phyloP scores from a whole-genome alignment of 2,329 filamentous ascomycete genomes.

The Xylariaceae sp. region DNA sequence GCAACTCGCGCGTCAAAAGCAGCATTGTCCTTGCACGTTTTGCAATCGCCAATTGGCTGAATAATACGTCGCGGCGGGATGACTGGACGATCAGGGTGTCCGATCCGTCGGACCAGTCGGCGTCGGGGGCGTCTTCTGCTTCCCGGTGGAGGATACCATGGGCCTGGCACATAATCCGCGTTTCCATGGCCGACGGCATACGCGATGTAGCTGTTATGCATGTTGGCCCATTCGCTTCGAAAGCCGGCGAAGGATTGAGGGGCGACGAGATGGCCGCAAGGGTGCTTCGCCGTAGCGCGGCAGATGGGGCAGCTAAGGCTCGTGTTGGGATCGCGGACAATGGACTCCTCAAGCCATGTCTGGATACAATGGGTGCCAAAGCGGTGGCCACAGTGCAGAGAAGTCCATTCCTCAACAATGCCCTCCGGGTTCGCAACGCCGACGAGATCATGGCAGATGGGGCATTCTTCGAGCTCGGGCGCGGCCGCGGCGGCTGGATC shows the following conservation, averaged over 20 bases:
- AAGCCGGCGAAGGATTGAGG: constrained; percentile 1
- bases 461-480: constrained; percentile 29
- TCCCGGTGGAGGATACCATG: background rate
- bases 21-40: constrained; percentile 19
- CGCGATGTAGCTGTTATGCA: constrained; percentile 1
- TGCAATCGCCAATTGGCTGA: constrained; percentile 25
- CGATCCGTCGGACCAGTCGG: constrained; percentile 18
- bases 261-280: constrained; percentile 25
- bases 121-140: constrained; percentile 12
- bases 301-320: constrained; percentile 37
- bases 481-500: background rate
- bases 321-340: constrained; percentile 29
- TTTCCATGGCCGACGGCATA: constrained; percentile 8
- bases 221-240: background rate
- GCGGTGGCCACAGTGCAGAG: constrained; percentile 38
- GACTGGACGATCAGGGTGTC: constrained; percentile 11
- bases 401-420: constrained; percentile 35
- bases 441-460: constrained; percentile 40
- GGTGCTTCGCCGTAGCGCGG: constrained; percentile 28
- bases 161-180: constrained; percentile 3
- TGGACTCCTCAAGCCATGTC: constrained; percentile 33
- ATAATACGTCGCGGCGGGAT: constrained; percentile 8
- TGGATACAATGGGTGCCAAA: constrained; percentile 42
- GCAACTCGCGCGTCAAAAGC: constrained; percentile 14
- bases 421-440: constrained; percentile 33